These are phyloP conservation scores for Glarea lozoyensis DNA, from an alignment of 495 filamentous ascomycete species.

Conservation along the genomic window DNA sequence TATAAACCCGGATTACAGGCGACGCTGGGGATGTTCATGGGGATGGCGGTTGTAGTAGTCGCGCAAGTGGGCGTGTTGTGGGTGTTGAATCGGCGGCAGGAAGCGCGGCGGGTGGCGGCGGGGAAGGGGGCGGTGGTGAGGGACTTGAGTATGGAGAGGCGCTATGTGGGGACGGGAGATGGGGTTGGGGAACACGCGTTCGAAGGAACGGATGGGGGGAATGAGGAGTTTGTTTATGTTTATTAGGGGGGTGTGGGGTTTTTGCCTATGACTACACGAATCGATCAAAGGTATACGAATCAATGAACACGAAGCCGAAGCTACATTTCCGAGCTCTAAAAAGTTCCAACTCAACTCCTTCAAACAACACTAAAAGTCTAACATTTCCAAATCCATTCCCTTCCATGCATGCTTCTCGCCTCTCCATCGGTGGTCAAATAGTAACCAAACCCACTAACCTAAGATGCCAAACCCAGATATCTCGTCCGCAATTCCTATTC, in stretches of 20 bases:
- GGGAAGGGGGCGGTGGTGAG: slow-evolving; percentile 47
- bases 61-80: slow-evolving; percentile 43
- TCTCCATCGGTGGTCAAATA: too few species aligned
- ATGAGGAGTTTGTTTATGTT: slow-evolving; percentile 62
- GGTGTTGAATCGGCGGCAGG: slow-evolving; percentile 45
- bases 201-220: slow-evolving; percentile 54
- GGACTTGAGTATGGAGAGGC: slow-evolving; percentile 45
- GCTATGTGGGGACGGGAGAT: slow-evolving; percentile 17
- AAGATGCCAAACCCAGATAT: too few species aligned
- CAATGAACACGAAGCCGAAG: too few species aligned
- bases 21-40: slow-evolving; percentile 48
- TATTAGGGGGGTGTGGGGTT: slow-evolving; percentile 38
- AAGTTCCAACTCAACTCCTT: too few species aligned
- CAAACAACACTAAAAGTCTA: too few species aligned
- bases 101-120: slow-evolving; percentile 39
- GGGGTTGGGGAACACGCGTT: slow-evolving; percentile 31
- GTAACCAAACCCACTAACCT: too few species aligned
- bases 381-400: too few species aligned
- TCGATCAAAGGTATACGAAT: too few species aligned
- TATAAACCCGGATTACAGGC: slow-evolving; percentile 48
- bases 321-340: too few species aligned
- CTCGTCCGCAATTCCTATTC: too few species aligned
- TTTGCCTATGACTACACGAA: too few species aligned
- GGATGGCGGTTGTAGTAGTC: slow-evolving; percentile 36
- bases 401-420: too few species aligned